Evolutionary conservation across 768 basidiomycete species (phyloP), one percentile per base, ranked within the genome.

Genomic region (Boletus coccyginus): DNA sequence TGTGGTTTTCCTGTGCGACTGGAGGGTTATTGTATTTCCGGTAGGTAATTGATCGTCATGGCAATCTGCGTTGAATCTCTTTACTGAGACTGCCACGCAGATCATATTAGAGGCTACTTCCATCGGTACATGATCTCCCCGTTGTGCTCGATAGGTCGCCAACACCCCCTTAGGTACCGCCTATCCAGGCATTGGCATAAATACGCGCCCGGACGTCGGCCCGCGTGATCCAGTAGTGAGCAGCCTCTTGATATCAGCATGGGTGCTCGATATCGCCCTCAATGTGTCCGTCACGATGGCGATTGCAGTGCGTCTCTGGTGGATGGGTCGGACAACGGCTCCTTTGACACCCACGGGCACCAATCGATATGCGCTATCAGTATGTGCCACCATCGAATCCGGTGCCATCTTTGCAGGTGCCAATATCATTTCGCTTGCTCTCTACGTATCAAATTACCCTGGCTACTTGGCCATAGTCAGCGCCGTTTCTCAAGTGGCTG

Each of bases 401-500:
- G 39, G 39, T 17, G 7, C 39, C 17, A 7, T 39, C 4, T 39
- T 5, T 39, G 17, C n/a, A 8, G 17, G 4, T 39, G 7, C 8
- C n/a, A n/a, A 16, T 39, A n/a, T 10, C 17, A 14, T 10, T 39
- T 16, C 9, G 7, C 8, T 39, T n/a, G 39, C 2, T 1, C 39
- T 39, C 39, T 39, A 17, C 39, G 7, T 9, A n/a, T 17, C 7
- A 7, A 39, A 39, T n/a, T 7, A 4, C 39, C n/a, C n/a, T 39
- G 17, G 9, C 39, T 4, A 10, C 5, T 1, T n/a, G 17, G 3
- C 8, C 9, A 7, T 0, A 8, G 1, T 39, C 8, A 8, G 3
- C 39, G 39, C n/a, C 39, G 8, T 17, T n/a, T n/a, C 39, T n/a
- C 39, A 39, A n/a, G 17, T 39, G 17, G 39, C 17, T 9, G 39